Percentiles rank a stretch among this genome's conserved stretches.
Evolutionary conservation across 176 grass and related monocot species (phyloP).

Genomic region (Puya raimondii): DNA sequence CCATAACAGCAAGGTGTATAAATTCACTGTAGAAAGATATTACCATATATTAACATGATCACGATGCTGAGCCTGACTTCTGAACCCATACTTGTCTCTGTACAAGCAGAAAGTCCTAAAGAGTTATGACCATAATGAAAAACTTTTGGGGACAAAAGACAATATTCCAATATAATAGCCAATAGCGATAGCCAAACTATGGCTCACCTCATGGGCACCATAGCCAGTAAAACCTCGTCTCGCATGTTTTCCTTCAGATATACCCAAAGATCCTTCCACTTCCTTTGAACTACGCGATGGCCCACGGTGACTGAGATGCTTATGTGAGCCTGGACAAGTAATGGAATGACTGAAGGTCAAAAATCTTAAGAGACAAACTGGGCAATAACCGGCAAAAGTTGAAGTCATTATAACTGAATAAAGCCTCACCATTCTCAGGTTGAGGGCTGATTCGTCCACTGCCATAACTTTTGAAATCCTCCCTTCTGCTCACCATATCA

Average conservation of each 20-base stretch:
- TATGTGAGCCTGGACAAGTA: constrained; percentile 54
- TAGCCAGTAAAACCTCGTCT: constrained; percentile 59
- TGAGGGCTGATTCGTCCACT: constrained; percentile 25
- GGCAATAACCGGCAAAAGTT: background rate
- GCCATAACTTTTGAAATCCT: constrained; percentile 50
- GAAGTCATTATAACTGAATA: constrained; percentile 3
- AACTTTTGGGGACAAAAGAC: constrained; percentile 4
- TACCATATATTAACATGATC: constrained; percentile 44
- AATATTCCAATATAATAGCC: constrained; percentile 9
- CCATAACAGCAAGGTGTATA: background rate
- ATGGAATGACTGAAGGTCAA: background rate
- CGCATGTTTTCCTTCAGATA: constrained; percentile 66
- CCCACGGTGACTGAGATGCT: constrained; percentile 58
- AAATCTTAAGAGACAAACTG: constrained; percentile 1
- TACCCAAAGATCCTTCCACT: constrained; percentile 40
- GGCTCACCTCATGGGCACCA: constrained; percentile 76
- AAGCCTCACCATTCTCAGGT: constrained; percentile 64
- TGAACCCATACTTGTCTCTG: constrained; percentile 99
- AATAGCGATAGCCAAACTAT: constrained; percentile 9
- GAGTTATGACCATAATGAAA: background rate
- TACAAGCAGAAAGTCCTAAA: constrained; percentile 17
- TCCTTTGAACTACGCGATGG: constrained; percentile 59
- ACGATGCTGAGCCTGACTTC: constrained; percentile 80
- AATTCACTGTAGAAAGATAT: background rate
- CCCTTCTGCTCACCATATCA: constrained; percentile 26